phyloP scores from a whole-genome alignment of 1,139 yeast species.

The Pichia sp. region DNA sequence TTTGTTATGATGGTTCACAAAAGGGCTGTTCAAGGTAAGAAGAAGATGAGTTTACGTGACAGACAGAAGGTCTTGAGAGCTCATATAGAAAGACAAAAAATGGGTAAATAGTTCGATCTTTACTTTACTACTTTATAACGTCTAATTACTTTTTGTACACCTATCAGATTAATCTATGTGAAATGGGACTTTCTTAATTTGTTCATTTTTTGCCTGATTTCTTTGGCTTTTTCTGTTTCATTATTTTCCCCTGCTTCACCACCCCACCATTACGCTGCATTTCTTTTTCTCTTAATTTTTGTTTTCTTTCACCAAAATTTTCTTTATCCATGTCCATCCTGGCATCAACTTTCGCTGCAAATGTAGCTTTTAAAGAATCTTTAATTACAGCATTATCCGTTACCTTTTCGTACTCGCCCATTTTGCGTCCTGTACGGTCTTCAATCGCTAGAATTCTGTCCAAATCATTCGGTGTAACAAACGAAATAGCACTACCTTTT shows the following conservation, averaged over 20 bases:
- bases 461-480: constrained; percentile 83
- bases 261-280: constrained; percentile 7
- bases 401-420: constrained; percentile 66
- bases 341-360: constrained; percentile 86
- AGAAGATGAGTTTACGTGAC: constrained; percentile 82
- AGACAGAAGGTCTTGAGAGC: constrained; percentile 82
- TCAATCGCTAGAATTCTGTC: constrained; percentile 80
- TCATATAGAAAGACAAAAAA: constrained; percentile 84
- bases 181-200: not conserved
- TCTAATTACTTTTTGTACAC: not conserved
- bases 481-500: constrained; percentile 61
- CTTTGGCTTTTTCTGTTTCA: constrained; percentile 7
- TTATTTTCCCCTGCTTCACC: constrained; percentile 1
- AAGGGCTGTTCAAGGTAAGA: constrained; percentile 89
- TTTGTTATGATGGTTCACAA: constrained; percentile 98
- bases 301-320: constrained; percentile 72
- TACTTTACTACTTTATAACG: not conserved
- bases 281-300: constrained; percentile 42
- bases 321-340: constrained; percentile 91
- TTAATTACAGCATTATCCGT: constrained; percentile 74
- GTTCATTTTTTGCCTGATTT: not conserved
- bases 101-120: constrained; percentile 41
- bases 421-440: constrained; percentile 70
- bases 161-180: constrained; percentile 3
- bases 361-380: constrained; percentile 60